A percentile compares a stretch with the other conserved stretches of the same genome.
Evolutionary conservation across 2,329 filamentous ascomycete genomes (phyloP).

Genomic region (Aspergillus udagawae): DNA sequence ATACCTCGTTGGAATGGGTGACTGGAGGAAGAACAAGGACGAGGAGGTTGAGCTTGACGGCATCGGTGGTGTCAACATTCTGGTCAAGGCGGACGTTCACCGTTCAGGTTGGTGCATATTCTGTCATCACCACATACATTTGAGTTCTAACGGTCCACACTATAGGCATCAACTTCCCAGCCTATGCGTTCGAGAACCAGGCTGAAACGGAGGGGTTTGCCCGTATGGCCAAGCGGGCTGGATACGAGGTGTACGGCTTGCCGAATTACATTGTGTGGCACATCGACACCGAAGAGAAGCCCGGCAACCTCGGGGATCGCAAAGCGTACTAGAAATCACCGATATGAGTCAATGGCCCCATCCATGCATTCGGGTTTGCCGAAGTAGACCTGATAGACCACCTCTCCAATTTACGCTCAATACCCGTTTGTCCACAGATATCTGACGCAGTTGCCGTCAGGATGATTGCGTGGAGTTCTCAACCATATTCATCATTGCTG

Average conservation of each 20-base stretch:
- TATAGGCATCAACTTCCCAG: conserved; percentile 91
- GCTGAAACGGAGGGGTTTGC: conserved; percentile 98
- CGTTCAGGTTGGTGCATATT: conserved; percentile 64
- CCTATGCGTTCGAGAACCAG: conserved; percentile 96
- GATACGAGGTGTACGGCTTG: conserved; percentile 85
- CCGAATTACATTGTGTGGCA: conserved; percentile 99
- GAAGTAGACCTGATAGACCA: background rate
- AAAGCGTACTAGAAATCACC: conserved; percentile 33
- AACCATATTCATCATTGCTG: background rate
- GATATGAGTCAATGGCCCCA: conserved; percentile 4
- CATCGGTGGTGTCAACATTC: conserved; percentile 93
- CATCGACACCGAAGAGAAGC: conserved; percentile 93
- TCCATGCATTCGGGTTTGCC: background rate
- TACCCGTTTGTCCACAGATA: conserved; percentile 14
- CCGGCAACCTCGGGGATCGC: conserved; percentile 60
- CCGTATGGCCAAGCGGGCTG: conserved; percentile 95
- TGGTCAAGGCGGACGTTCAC: conserved; percentile 97
- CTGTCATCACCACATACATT: background rate
- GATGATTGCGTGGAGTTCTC: conserved; percentile 9
- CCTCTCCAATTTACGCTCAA: conserved; percentile 3
- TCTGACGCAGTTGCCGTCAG: conserved; percentile 11
- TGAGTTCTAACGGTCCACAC: conserved; percentile 16
- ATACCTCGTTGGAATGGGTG: conserved; percentile 87
- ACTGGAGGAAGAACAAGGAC: conserved; percentile 89
- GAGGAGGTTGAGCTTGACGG: conserved; percentile 90